A percentile compares a stretch with the other conserved stretches of the same genome.
These are phyloP conservation scores for Xylaria sp. DNA, from an alignment of 2,329 filamentous ascomycete species.

Conservation along the genomic window DNA sequence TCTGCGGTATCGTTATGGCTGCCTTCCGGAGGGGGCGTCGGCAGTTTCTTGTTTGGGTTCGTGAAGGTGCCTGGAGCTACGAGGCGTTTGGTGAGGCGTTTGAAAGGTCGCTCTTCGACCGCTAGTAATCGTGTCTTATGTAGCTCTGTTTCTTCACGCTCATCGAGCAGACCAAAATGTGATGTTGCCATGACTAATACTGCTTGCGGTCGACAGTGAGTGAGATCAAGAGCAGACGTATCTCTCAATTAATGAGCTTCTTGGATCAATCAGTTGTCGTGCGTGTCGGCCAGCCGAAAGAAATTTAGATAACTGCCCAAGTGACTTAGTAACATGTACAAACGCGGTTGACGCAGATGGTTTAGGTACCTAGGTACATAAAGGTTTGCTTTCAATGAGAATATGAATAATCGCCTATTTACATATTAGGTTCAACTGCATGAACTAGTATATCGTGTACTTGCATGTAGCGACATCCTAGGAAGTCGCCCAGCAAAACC, in stretches of 20 bases:
- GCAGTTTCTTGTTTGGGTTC: slow-evolving; percentile 62
- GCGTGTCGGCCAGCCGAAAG: not conserved
- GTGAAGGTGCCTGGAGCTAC: slow-evolving; percentile 74
- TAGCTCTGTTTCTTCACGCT: slow-evolving; percentile 82
- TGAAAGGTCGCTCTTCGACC: slow-evolving; percentile 93
- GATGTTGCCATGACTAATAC: slow-evolving; percentile 43
- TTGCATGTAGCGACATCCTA: no score
- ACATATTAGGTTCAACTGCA: no score
- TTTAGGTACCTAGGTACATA: no score
- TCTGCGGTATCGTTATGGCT: slow-evolving; percentile 49
- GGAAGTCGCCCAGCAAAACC: no score
- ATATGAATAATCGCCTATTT: not conserved
- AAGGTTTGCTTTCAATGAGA: not conserved
- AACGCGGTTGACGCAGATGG: not conserved
- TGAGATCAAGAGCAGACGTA: not conserved
- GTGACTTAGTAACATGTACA: not conserved
- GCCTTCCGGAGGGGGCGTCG: slow-evolving; percentile 74
- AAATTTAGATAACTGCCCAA: no score
- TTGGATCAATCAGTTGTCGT: not conserved
- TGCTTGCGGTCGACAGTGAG: not conserved
- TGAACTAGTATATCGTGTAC: not conserved
- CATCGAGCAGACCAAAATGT: slow-evolving; percentile 69
- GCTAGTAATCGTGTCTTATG: slow-evolving; percentile 88
- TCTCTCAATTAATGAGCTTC: slow-evolving; percentile 4
- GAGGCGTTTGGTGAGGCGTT: slow-evolving; percentile 85